Base-by-base conservation (phyloP, 2,329 filamentous ascomycete genomes). In the Claviceps digitariae region DNA sequence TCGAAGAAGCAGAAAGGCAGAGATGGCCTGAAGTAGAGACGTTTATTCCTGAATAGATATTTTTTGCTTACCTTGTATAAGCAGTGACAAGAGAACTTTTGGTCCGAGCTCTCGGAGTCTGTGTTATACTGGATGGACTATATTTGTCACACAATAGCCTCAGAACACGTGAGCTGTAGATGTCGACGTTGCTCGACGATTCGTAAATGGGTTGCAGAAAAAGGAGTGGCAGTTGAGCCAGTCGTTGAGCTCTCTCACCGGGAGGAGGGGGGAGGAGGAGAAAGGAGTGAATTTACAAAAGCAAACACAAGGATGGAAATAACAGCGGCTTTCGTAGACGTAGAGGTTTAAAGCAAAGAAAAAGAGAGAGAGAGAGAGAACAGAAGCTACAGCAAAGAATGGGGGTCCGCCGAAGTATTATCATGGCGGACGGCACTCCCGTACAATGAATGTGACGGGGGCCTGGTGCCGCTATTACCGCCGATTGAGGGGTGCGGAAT, bases 151-250 rank as follows among this genome's bases (percentile, higher is more conserved):
- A 48, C 34, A 41, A 48, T 48, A n/a, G 12, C n/a, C n/a, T n/a
- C n/a, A 25, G 41, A 52, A 46, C 21, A 12, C 41, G 50, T 31
- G 38, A 23, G 38, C 29, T 48, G n/a, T 15, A 21, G n/a, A 23
- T 23, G 43, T 31, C 38, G 36, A 31, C 29, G 23, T 21, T 44
- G 34, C 17, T 23, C 45, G 21, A 13, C 27, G 12, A n/a, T 43
- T 4, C 1, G 21, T 23, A 9, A 25, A 21, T 13, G 31, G 17
- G 34, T 29, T 25, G 20, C 46, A 15, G 23, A 20, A 29, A 44
- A 54, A 54, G 21, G 52, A 53, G 36, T 54, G 52, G 41, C 45
- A 51, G 48, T 46, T 54, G 54, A 53, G 44, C 48, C 27, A 47
- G 29, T 51, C 20, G 43, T 23, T 23, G 13, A 29, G 41, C n/a